Evolutionary conservation across 805 yeast genomes (phyloP), one percentile per base, ranked within the genome.

Genomic region (Danielia oregonensis): DNA sequence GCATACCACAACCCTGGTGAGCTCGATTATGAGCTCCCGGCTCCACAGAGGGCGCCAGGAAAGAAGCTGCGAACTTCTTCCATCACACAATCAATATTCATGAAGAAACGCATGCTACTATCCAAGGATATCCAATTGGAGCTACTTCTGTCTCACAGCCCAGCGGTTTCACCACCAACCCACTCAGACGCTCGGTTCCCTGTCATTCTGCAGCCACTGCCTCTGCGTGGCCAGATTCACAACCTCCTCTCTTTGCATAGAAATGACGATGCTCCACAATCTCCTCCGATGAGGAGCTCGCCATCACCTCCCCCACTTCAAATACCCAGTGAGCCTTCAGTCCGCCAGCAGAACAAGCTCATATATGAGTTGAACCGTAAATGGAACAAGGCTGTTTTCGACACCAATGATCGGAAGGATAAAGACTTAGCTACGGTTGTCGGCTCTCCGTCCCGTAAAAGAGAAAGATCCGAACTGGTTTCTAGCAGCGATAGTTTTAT

Each of bases 101-200:
- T 63, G 32, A 65, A 63, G 36, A 59, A 57, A 39, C 59, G 52
- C 33, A 35, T 56, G 10, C 39, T 63, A 1, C 54, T 53, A 34
- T 59, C 67, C 14, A 67, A 66, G 42, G 72, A 66, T 24, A 43
- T 67, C 6, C 68, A 65, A 40, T 34, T 63, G 12, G 72, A 67
- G 47, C 44, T 66, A 9, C 38, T 49, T 11, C 8, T 14, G 6
- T n/a, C n/a, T 17, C 30, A n/a, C 15, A 24, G 24, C 9, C 13
- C 30, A n/a, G 17, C 24, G 23, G 16, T 28, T n/a, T 12, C 33
- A 3, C 21, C 27, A 4, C n/a, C 22, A 8, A 11, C 6, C 15
- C 4, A 12, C 22, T 18, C 31, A 5, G 35, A 37, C 17, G 27
- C 37, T 5, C 30, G 33, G 12, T 34, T 30, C 30, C 37, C 42